Evolutionary conservation across 2,329 filamentous ascomycete species (phyloP).

Genomic region (Penicillium sp.): DNA sequence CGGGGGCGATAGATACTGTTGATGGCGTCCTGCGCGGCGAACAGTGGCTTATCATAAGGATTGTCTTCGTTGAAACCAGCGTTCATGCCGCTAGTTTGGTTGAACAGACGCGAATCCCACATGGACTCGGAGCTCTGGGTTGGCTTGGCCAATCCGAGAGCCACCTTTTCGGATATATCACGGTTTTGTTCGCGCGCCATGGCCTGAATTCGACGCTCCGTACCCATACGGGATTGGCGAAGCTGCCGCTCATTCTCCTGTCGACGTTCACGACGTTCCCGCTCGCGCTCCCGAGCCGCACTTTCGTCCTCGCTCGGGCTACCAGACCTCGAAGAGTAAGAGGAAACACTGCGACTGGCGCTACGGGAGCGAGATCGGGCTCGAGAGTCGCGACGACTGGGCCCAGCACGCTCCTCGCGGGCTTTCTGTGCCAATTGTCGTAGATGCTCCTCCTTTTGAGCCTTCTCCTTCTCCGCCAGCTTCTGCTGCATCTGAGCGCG

Average conservation of each 20-base stretch:
- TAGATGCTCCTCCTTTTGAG: slow-evolving; percentile 88
- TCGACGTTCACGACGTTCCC: slow-evolving; percentile 72
- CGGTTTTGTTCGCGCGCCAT: slow-evolving; percentile 94
- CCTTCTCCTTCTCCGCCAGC: slow-evolving; percentile 93
- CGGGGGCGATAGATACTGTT: slow-evolving; percentile 88
- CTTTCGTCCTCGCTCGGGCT: slow-evolving; percentile 63
- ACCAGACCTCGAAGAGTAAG: slow-evolving; percentile 46
- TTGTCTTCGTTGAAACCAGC: slow-evolving; percentile 97
- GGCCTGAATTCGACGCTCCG: slow-evolving; percentile 85
- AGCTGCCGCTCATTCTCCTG: slow-evolving; percentile 86
- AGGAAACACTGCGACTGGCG: slow-evolving; percentile 42
- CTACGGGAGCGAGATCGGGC: slow-evolving; percentile 48
- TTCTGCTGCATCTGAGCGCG: slow-evolving; percentile 93
- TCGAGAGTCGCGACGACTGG: slow-evolving; percentile 49
- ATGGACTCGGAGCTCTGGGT: slow-evolving; percentile 89
- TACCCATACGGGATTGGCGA: slow-evolving; percentile 91
- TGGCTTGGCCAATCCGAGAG: slow-evolving; percentile 89
- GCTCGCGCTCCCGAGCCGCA: slow-evolving; percentile 73
- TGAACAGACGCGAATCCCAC: slow-evolving; percentile 96
- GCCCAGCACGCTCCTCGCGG: slow-evolving; percentile 70
- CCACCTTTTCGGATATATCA: slow-evolving; percentile 96
- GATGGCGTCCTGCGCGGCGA: slow-evolving; percentile 92
- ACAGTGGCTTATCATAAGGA: slow-evolving; percentile 93
- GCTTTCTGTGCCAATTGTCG: slow-evolving; percentile 87
- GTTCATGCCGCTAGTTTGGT: slow-evolving; percentile 87